Conservation (phyloP, 306 rosid species). For the Dalbergia cultrata region DNA sequence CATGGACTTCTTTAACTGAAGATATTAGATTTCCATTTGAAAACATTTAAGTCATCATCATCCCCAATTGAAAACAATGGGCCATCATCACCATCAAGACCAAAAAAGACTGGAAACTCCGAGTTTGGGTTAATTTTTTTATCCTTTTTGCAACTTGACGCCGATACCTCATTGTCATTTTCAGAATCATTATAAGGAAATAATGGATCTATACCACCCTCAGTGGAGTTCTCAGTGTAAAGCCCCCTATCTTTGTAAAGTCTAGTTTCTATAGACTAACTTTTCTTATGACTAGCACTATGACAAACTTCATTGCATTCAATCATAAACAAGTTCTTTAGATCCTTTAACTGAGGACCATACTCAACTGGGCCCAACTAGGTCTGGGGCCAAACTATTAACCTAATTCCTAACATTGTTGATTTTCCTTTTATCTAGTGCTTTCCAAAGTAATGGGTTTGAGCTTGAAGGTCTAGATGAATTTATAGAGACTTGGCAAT, state of each 20-base stretch:
- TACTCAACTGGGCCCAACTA: conserved; percentile 52
- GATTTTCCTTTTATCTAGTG: conserved; percentile 44
- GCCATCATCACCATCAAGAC: background rate
- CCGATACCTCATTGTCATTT: conserved; percentile 38
- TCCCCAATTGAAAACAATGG: no score
- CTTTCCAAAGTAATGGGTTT: conserved; percentile 36
- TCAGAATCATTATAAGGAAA: conserved; percentile 52
- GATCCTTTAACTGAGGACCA: conserved; percentile 27
- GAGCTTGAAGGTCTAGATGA: conserved; percentile 37
- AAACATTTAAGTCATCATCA: conserved; percentile 54
- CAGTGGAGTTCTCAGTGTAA: conserved; percentile 45
- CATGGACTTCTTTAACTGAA: conserved; percentile 65
- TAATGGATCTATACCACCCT: conserved; percentile 53
- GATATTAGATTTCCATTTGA: conserved; percentile 57
- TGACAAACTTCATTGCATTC: conserved; percentile 43
- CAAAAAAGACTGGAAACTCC: conserved; percentile 50
- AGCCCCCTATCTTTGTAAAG: conserved; percentile 55
- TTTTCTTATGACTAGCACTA: conserved; percentile 56
- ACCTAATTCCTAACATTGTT: conserved; percentile 43
- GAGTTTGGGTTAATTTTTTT: conserved; percentile 39
- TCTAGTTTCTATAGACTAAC: conserved; percentile 70
- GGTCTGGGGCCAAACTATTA: conserved; percentile 37
- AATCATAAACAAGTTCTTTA: conserved; percentile 39
- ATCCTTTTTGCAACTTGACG: conserved; percentile 47
- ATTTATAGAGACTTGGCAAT: conserved; percentile 46